Evolutionary conservation across 202 grass and related monocot species (phyloP), one percentile per base, ranked within the genome.

Genomic region (Schoenoplectus tabernaemontani): DNA sequence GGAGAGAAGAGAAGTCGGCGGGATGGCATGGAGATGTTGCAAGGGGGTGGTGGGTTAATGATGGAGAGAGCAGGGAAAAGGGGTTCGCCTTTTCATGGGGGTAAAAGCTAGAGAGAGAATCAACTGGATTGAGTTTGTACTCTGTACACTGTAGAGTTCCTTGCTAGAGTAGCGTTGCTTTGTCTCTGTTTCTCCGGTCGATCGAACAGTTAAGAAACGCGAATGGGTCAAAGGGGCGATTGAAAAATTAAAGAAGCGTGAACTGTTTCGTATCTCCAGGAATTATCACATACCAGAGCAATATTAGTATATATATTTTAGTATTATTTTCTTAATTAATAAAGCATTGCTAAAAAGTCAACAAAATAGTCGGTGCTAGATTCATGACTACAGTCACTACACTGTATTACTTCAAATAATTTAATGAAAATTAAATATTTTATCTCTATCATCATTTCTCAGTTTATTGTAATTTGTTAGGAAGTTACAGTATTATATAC

Each of bases 51-150:
- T n/a, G n/a, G n/a, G n/a, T n/a, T n/a, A n/a, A n/a, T n/a, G n/a
- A n/a, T n/a, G n/a, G n/a, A n/a, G n/a, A n/a, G n/a, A n/a, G n/a
- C n/a, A n/a, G n/a, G n/a, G n/a, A n/a, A n/a, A n/a, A 90, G 91
- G 41, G 73, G 36, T 24, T 61, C 48, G 78, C 41, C 91, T 93
- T 93, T 93, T 84, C 83, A 67, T 83, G 82, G 82, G 72, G 15
- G n/a, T n/a, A 84, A 78, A 43, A 59, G 62, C n/a, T 24, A 53
- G 36, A 73, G 61, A 50, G 64, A 81, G 50, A 46, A 16, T 12
- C 15, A 43, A 7, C 36, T 19, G 65, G 78, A 20, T 84, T 86
- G 37, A 1, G 37, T 73, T 58, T n/a, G n/a, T n/a, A n/a, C n/a
- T n/a, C n/a, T n/a, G n/a, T n/a, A n/a, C n/a, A n/a, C n/a, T n/a